These are phyloP conservation scores for Wickerhamiella domercqiae DNA, from an alignment of 805 yeast species.

Conservation along the genomic window DNA sequence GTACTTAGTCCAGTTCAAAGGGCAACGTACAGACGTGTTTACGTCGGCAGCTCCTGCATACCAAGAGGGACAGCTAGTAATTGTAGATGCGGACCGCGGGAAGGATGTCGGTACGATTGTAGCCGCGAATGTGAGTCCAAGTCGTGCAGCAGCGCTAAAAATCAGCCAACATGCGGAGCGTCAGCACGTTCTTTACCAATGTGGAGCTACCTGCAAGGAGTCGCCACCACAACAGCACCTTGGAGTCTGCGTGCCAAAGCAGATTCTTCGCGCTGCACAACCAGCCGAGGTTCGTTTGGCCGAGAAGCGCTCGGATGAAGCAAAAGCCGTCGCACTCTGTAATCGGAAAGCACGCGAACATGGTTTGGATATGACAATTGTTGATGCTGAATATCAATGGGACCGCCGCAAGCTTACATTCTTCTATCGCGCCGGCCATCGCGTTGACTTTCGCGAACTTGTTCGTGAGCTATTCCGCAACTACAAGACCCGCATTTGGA, in stretches of 20 bases:
- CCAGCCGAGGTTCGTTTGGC: slow-evolving; percentile 43
- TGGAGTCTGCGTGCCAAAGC: slow-evolving; percentile 51
- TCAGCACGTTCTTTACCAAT: slow-evolving; percentile 38
- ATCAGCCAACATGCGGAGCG: slow-evolving; percentile 56
- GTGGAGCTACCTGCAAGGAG: slow-evolving; percentile 4
- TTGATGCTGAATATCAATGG: slow-evolving; percentile 77
- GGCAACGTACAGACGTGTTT: slow-evolving; percentile 66
- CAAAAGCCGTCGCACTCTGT: slow-evolving; percentile 49
- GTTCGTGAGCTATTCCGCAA: slow-evolving; percentile 60
- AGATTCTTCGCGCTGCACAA: slow-evolving; percentile 47
- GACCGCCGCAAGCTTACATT: slow-evolving; percentile 69
- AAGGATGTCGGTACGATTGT: slow-evolving; percentile 57
- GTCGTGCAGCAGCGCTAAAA: slow-evolving; percentile 54
- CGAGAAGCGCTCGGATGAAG: slow-evolving; percentile 51
- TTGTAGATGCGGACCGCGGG: slow-evolving; percentile 77
- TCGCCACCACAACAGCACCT: slow-evolving; percentile 20
- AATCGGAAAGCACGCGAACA: slow-evolving; percentile 38
- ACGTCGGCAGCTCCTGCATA: slow-evolving; percentile 31
- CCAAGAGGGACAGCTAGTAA: slow-evolving; percentile 47
- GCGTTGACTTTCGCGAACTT: slow-evolving; percentile 66
- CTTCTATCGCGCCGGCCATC: slow-evolving; percentile 45
- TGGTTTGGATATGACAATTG: slow-evolving; percentile 40
- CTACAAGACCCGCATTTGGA: slow-evolving; percentile 74
- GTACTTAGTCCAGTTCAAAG: slow-evolving; percentile 59
- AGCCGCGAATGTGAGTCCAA: slow-evolving; percentile 40